A percentile compares a stretch with the other conserved stretches of the same genome.
These are phyloP conservation scores for Cicer cuneatum DNA, from an alignment of 306 rosid genomes.

Conservation along the genomic window DNA sequence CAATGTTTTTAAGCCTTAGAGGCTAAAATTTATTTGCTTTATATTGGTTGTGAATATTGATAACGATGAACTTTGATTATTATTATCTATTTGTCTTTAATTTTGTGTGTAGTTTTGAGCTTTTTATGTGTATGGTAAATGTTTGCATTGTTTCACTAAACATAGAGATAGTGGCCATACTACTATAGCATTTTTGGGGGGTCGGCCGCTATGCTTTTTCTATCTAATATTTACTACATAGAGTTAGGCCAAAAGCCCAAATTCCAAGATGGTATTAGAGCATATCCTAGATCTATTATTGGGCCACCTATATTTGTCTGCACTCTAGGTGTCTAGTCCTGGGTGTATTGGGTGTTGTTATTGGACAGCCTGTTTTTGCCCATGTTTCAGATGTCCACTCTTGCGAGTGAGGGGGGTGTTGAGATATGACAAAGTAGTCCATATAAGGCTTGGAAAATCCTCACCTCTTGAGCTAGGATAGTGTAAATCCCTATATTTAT, in stretches of 20 bases:
- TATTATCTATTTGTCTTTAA: neutral
- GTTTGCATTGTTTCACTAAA: too few species aligned
- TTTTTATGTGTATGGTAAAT: neutral
- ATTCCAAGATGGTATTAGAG: neutral
- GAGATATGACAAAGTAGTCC: neutral
- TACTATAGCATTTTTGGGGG: too few species aligned
- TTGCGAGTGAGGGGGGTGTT: neutral
- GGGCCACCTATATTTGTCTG: neutral
- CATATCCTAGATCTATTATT: neutral
- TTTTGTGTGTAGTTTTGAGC: neutral
- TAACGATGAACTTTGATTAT: neutral
- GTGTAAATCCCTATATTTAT: neutral
- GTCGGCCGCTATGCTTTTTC: too few species aligned
- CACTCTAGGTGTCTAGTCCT: neutral
- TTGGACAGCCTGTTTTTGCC: neutral
- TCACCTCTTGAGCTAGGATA: neutral
- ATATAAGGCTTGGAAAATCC: too few species aligned
- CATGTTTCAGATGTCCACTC: neutral
- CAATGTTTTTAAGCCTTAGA: neutral
- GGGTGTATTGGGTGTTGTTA: neutral
- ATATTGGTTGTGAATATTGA: neutral
- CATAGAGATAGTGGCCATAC: too few species aligned
- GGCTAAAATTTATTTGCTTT: neutral
- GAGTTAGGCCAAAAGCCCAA: neutral
- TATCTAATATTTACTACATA: neutral